Conservation (phyloP, 805 yeast species). For the Cyberlindnera euphorbiiphila region DNA sequence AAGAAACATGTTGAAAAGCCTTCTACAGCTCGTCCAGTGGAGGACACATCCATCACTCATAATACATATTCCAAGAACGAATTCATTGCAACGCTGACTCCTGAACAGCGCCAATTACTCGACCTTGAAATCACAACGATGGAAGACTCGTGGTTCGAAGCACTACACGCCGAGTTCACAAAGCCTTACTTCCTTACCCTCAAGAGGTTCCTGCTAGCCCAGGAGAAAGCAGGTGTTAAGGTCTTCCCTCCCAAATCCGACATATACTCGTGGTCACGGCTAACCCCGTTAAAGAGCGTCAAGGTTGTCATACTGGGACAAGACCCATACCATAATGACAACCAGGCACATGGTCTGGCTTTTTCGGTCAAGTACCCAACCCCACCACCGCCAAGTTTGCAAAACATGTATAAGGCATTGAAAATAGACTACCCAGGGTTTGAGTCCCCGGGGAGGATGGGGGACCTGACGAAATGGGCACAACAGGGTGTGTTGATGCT, state of each 20-base stretch:
- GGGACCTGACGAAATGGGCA: conserved; percentile 80
- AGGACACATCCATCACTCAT: not conserved
- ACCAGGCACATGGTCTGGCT: conserved; percentile 96
- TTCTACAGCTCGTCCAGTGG: not conserved
- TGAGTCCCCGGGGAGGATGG: conserved; percentile 43
- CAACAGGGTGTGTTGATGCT: conserved; percentile 80
- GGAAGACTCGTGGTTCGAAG: conserved; percentile 74
- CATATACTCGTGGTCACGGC: conserved; percentile 87
- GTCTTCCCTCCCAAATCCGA: conserved; percentile 77
- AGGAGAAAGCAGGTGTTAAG: conserved; percentile 41
- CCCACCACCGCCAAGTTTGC: conserved; percentile 81
- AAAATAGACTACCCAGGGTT: conserved; percentile 72
- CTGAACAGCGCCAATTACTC: conserved; percentile 49
- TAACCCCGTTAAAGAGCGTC: conserved; percentile 71
- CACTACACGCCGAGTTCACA: conserved; percentile 64
- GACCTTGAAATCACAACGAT: conserved; percentile 65
- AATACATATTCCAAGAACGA: conserved; percentile 12
- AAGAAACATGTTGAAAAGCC: not conserved
- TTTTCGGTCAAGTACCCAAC: conserved; percentile 86
- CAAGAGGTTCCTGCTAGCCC: conserved; percentile 56
- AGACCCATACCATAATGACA: conserved; percentile 90
- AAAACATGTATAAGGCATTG: conserved; percentile 81
- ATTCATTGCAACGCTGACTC: conserved; percentile 12
- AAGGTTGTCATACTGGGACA: conserved; percentile 87
- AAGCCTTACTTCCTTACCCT: conserved; percentile 80